Percentiles rank a stretch among this genome's conserved stretches.
These are phyloP conservation scores for Ceratocystiopsis sp. DNA, from an alignment of 2,329 filamentous ascomycete genomes.

Conservation along the genomic window DNA sequence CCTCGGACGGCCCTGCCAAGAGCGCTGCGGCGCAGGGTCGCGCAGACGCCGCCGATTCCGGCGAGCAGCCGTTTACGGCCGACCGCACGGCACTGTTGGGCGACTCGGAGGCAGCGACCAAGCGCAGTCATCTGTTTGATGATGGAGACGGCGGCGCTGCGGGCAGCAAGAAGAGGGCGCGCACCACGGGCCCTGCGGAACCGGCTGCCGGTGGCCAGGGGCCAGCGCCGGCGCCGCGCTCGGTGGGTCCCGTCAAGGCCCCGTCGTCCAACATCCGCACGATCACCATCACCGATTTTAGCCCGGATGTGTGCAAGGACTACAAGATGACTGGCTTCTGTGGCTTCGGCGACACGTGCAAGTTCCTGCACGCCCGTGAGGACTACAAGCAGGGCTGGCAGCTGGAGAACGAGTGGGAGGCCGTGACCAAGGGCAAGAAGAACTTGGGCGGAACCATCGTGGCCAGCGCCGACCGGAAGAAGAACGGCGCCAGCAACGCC, in stretches of 20 bases:
- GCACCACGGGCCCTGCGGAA: not conserved
- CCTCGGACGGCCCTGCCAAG: constrained; percentile 13
- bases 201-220: not conserved
- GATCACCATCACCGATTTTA: constrained; percentile 78
- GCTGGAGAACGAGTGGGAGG: constrained; percentile 87
- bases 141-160: not conserved
- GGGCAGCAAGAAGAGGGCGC: not conserved
- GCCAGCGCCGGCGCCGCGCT: constrained; percentile 10
- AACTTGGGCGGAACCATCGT: constrained; percentile 42
- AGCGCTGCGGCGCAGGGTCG: not conserved
- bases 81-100: constrained; percentile 46
- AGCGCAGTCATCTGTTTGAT: constrained; percentile 48
- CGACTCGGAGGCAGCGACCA: constrained; percentile 72
- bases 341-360: constrained; percentile 57
- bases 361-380: constrained; percentile 59
- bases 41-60: too few species aligned
- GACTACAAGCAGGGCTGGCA: constrained; percentile 91
- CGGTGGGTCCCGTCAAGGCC: constrained; percentile 74
- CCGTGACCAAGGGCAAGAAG: constrained; percentile 55
- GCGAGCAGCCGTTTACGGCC: constrained; percentile 27
- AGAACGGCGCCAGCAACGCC: constrained; percentile 9
- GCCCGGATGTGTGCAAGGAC: constrained; percentile 89
- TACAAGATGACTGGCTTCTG: constrained; percentile 40
- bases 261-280: constrained; percentile 70
- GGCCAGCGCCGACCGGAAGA: constrained; percentile 36